Conservation (phyloP, 495 filamentous ascomycete species). For the Friedmanniomyces simplex region DNA sequence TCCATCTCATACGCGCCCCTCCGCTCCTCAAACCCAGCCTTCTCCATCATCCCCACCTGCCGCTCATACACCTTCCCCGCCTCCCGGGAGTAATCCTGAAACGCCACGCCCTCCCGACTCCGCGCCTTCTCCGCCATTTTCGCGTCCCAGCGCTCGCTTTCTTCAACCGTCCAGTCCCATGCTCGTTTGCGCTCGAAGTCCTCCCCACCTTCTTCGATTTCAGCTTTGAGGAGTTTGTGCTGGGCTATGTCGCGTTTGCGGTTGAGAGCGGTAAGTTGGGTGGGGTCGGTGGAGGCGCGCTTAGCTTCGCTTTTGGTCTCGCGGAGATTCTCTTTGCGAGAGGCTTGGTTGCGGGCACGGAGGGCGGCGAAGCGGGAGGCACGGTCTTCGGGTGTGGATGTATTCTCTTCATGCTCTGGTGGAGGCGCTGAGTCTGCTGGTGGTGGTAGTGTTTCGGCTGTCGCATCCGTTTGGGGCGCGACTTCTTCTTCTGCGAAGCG, state of each 20-base stretch:
- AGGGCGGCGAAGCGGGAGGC: conserved; percentile 65
- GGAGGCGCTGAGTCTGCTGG: background rate
- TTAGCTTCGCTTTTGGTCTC: conserved; percentile 76
- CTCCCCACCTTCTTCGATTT: conserved; percentile 69
- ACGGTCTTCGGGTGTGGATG: conserved; percentile 2
- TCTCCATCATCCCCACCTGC: conserved; percentile 55
- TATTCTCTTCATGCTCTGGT: background rate
- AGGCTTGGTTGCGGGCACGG: conserved; percentile 54
- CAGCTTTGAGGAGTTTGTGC: conserved; percentile 88
- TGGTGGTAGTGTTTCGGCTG: background rate
- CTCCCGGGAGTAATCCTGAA: conserved; percentile 80
- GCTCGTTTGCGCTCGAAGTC: conserved; percentile 96
- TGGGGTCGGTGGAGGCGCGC: conserved; percentile 65
- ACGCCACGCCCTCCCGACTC: conserved; percentile 75
- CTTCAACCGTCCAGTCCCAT: conserved; percentile 97
- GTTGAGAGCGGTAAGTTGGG: conserved; percentile 56
- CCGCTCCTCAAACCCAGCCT: conserved; percentile 36
- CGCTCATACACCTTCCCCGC: conserved; percentile 88
- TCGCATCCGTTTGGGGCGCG: background rate
- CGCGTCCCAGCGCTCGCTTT: conserved; percentile 87
- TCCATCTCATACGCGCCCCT: conserved; percentile 73
- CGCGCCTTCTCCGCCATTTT: conserved; percentile 75
- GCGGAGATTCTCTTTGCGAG: conserved; percentile 50
- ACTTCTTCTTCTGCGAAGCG: conserved; percentile 11
- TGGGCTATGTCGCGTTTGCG: conserved; percentile 77